Base-by-base conservation (phyloP, 202 grass and related monocot genomes). In the Panicum virgatum region DNA sequence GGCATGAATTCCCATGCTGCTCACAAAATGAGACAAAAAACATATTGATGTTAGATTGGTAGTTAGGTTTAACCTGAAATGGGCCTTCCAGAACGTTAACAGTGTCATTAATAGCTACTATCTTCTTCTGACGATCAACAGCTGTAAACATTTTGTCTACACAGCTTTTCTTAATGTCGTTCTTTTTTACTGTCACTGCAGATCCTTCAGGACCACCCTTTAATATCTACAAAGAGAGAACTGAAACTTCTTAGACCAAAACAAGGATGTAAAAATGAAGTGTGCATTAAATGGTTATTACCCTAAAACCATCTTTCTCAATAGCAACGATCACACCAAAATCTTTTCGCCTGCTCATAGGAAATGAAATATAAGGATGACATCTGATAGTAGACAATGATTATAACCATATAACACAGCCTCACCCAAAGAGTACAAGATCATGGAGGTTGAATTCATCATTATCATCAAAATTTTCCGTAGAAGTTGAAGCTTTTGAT, bases 121-220 rank as follows among this genome's bases (percentile, higher is more conserved):
- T 90, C 70, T 92, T 96, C 69, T 86, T 93, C 19, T 96, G 82
- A 46, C 66, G 83, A 77, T 99, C 96, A 69, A 89, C 77, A 80
- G 96, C 96, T 59, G 91, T 96, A 86, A 99, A 96, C 96, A 99
- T 99, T 80, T 93, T 99, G 77, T 99, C 96, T 19, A 73, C 80
- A 32, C 87, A 87, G 57, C 84, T 72, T 69, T 84, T 91, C 74
- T 98, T 99, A 62, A 99, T 89, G 34, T 96, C 96, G 22, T 90
- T 77, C 78, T 80, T 93, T 83, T 62, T 92, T 77, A 99, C 54
- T 13, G 65, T 85, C 34, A 93, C 66, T 15, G 90, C 80, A 76
- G 79, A 81, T 71, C 92, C 92, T 91, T 99, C 96, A 39, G 82
- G 85, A 40, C 85, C 83, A 42, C 96, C 92, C 69, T 92, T 93